Evolutionary conservation across 805 yeast species (phyloP).

Genomic region (Priceomyces haplophilus): DNA sequence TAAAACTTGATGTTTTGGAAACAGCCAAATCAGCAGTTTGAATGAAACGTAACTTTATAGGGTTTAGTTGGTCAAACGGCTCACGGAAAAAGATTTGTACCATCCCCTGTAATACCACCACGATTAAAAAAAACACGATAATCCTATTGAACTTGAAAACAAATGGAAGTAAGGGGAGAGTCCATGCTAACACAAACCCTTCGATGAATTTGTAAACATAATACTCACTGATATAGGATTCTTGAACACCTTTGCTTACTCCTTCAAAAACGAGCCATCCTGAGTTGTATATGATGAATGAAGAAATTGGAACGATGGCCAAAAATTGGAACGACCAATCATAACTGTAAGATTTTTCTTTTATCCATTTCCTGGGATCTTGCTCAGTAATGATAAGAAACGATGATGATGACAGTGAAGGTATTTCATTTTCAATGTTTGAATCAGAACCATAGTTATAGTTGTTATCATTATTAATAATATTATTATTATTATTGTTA

Average conservation of each 20-base stretch:
- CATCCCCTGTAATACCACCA: slow-evolving; percentile 37
- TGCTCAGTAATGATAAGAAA: slow-evolving; percentile 14
- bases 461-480: slow-evolving; percentile 18
- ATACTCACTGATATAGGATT: slow-evolving; percentile 46
- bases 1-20: slow-evolving; percentile 29
- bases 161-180: slow-evolving; percentile 61
- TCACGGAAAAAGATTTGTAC: slow-evolving; percentile 34
- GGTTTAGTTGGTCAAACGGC: slow-evolving; percentile 63
- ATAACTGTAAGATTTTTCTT: slow-evolving; percentile 50
- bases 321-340: slow-evolving; percentile 82
- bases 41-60: slow-evolving; percentile 69
- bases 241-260: slow-evolving; percentile 67
- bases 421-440: slow-evolving; percentile 10
- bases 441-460: slow-evolving; percentile 18
- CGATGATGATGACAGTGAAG: slow-evolving; percentile 19
- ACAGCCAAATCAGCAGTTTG: slow-evolving; percentile 54
- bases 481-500: slow-evolving; percentile 13
- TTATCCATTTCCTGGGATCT: slow-evolving; percentile 8
- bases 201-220: slow-evolving; percentile 29
- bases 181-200: slow-evolving; percentile 28
- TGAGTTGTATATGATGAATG: slow-evolving; percentile 51
- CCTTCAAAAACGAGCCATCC: slow-evolving; percentile 63
- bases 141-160: slow-evolving; percentile 61
- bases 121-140: slow-evolving; percentile 39
- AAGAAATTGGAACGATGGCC: slow-evolving; percentile 61